Conservation (phyloP, 108 stramenopile genomes). For the Fragilaria crotonensis region DNA sequence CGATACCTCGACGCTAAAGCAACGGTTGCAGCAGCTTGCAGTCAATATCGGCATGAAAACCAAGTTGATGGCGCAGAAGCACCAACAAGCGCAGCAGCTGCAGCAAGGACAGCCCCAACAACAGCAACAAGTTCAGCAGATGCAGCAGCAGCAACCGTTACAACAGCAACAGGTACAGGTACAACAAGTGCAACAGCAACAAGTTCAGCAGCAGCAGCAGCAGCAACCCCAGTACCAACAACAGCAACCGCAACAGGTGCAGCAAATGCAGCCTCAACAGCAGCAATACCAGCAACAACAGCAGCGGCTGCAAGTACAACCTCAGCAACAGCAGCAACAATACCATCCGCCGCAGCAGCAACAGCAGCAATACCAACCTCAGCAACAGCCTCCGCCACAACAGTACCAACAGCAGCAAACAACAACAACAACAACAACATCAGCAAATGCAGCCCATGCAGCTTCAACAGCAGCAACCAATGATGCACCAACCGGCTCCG, state of each 20-base stretch:
- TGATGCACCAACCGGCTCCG: conserved; percentile 8
- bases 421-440: conserved; percentile 34
- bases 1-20: conserved; percentile 85
- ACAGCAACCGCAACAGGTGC: conserved; percentile 12
- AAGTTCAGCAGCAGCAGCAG: conserved; percentile 12
- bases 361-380: conserved; percentile 16
- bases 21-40: conserved; percentile 88
- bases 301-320: conserved; percentile 16
- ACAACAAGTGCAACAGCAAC: too few relatives aligned
- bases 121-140: too few relatives aligned
- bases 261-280: conserved; percentile 12
- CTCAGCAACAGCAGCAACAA: conserved; percentile 38
- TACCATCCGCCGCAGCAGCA: conserved; percentile 22
- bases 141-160: conserved; percentile 10
- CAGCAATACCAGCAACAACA: conserved; percentile 19
- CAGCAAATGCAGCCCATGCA: conserved; percentile 44
- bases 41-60: conserved; percentile 88
- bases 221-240: conserved; percentile 14
- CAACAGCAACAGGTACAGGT: conserved; percentile 15
- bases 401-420: conserved; percentile 26
- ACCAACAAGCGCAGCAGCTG: conserved; percentile 24
- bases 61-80: conserved; percentile 55
- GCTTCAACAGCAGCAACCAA: conserved; percentile 10
- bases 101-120: conserved; percentile 14
- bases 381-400: conserved; percentile 19